A percentile compares a stretch with the other conserved stretches of the same genome.
Conservation (phyloP, 177 flowering plant genomes). For the Vitis hybrid region DNA sequence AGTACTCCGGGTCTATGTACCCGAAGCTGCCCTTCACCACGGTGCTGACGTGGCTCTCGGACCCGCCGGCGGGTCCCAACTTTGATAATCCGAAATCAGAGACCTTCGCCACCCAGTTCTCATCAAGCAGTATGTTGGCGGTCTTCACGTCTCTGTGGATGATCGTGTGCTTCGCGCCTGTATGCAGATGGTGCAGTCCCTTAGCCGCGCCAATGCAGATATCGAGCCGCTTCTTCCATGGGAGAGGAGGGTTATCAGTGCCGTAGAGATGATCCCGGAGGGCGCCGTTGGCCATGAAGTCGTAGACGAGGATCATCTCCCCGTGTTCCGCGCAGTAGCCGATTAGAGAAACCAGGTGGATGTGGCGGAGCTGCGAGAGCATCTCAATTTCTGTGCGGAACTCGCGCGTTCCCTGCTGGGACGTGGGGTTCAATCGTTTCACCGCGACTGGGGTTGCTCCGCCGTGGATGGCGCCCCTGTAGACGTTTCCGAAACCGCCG, state of each 20-base stretch:
- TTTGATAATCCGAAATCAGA: conserved; percentile 15
- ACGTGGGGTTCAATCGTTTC: conserved; percentile 11
- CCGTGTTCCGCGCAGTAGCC: conserved; percentile 11
- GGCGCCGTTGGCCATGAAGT: conserved; percentile 14
- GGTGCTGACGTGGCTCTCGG: conserved; percentile 11
- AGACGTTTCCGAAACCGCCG: conserved; percentile 17
- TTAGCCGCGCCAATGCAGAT: conserved; percentile 18
- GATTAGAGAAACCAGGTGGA: conserved; percentile 13
- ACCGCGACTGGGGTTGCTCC: conserved; percentile 9
- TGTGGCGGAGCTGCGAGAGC: too few relatives aligned
- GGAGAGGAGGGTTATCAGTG: neutral
- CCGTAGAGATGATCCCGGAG: conserved; percentile 12
- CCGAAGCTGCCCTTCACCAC: conserved; percentile 17
- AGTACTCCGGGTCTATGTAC: conserved; percentile 18
- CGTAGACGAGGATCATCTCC: conserved; percentile 18
- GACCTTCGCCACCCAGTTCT: conserved; percentile 15
- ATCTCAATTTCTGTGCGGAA: conserved; percentile 10
- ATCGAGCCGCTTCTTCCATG: conserved; percentile 11
- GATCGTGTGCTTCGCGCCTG: conserved; percentile 14
- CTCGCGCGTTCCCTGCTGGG: conserved; percentile 16
- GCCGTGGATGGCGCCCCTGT: conserved; percentile 9
- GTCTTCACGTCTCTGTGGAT: conserved; percentile 19
- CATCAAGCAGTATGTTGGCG: conserved; percentile 11
- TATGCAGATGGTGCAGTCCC: conserved; percentile 15
- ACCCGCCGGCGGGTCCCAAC: conserved; percentile 6